A percentile compares a stretch with the other conserved stretches of the same genome.
These are phyloP conservation scores for Morella rubra DNA, from an alignment of 306 rosid species.

Conservation along the genomic window DNA sequence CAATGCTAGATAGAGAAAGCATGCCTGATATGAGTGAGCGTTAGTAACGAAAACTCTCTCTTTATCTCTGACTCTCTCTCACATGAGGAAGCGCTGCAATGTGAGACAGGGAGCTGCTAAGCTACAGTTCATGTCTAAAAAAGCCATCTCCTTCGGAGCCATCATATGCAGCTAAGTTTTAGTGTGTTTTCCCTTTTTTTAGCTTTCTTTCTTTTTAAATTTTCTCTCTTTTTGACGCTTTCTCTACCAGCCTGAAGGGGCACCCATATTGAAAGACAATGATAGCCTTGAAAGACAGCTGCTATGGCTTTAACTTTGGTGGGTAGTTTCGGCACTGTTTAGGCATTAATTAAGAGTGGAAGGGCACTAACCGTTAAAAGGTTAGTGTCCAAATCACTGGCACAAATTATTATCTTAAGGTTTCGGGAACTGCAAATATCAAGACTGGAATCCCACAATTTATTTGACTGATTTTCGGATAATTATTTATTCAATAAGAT, in stretches of 20 bases:
- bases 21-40: conserved; percentile 3
- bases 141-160: conserved; percentile 36
- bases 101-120: conserved; percentile 34
- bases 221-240: conserved; percentile 17
- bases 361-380: conserved; percentile 5
- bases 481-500: not conserved
- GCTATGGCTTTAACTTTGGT: not conserved
- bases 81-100: conserved; percentile 10
- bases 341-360: not conserved
- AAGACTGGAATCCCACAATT: conserved; percentile 39
- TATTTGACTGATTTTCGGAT: conserved; percentile 1
- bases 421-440: conserved; percentile 50
- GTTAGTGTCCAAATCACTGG: conserved; percentile 18
- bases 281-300: not conserved
- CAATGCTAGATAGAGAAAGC: conserved; percentile 11
- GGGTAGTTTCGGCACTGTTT: conserved; percentile 10
- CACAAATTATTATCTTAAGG: conserved; percentile 35
- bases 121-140: conserved; percentile 40
- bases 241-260: not conserved
- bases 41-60: not conserved
- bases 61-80: not conserved
- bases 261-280: not conserved
- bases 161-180: conserved; percentile 22
- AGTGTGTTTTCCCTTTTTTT: not conserved
- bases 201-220: not conserved